A percentile compares a stretch with the other conserved stretches of the same genome.
These are phyloP conservation scores for Massarina eburnea DNA, from an alignment of 2,329 filamentous ascomycete genomes.

Conservation along the genomic window DNA sequence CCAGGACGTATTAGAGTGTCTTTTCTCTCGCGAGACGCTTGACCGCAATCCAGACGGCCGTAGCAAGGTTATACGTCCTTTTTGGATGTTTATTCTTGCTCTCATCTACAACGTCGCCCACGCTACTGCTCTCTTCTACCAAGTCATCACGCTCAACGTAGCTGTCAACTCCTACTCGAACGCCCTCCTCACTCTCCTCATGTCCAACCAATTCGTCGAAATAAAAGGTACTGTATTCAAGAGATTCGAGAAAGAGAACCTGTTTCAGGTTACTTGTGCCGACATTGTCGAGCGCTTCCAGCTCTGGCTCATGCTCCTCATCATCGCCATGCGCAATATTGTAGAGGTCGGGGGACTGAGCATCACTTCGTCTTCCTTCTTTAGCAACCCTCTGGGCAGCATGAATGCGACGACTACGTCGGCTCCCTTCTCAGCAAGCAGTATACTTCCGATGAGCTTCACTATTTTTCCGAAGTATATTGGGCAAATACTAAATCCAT, in stretches of 20 bases:
- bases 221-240: conserved; percentile 99
- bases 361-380: conserved; percentile 40
- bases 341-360: conserved; percentile 90
- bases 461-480: conserved; percentile 85
- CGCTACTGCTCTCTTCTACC: conserved; percentile 87
- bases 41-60: conserved; percentile 85
- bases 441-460: conserved; percentile 86
- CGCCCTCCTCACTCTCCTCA: conserved; percentile 82
- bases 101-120: conserved; percentile 87
- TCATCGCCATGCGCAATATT: conserved; percentile 94
- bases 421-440: conserved; percentile 63
- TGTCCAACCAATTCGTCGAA: conserved; percentile 98
- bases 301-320: conserved; percentile 94
- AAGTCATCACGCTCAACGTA: conserved; percentile 96
- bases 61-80: conserved; percentile 84
- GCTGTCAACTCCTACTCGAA: conserved; percentile 99
- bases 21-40: conserved; percentile 90
- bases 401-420: conserved; percentile 51
- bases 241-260: conserved; percentile 95
- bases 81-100: conserved; percentile 88
- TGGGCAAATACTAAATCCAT: conserved; percentile 87
- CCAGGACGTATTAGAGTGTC: conserved; percentile 93
- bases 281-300: conserved; percentile 98
- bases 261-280: conserved; percentile 94
- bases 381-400: conserved; percentile 35